Evolutionary conservation across 257 asterid genomes (phyloP), one percentile per base, ranked within the genome.

Genomic region (Ligustrum vulgare): DNA sequence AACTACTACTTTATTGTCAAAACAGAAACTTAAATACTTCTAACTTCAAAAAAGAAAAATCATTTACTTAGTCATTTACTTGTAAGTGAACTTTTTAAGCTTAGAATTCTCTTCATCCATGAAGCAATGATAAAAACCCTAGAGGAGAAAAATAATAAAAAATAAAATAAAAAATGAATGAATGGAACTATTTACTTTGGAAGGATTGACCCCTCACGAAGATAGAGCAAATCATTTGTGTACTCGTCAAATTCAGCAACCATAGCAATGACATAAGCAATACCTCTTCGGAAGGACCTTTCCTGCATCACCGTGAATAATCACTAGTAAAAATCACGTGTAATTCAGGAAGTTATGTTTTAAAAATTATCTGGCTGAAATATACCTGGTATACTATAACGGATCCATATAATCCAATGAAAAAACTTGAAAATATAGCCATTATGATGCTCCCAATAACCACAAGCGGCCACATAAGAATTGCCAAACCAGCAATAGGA

Each of bases 181-280:
- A 49, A 41, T 0, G 13, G 11, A 35, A 69, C 25, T 67, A 56
- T 54, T 84, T 94, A 94, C 98, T 89, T 94, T 72, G 98, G 98
- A 76, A 94, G 91, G 28, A 94, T 80, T 35, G 98, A 88, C 67
- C 98, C 97, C 80, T 91, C 96, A 5, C 97, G 91, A 67, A 94
- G 98, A 74, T 94, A 94, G 75, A 94, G 97, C 97, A 91, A 92
- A 80, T 94, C 98, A 18, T 94, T 94, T 31, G 98, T 94, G 67
- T 94, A 94, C 90, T 94, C 98, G 34, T 94, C 98, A 58, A 94
- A 94, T 76, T 92, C 98, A 0, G 97, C 98, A 68, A 91, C 94
- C 98, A 94, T 94, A 23, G 98, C 97, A 56, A 94, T 77, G 75
- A 89, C 90, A 64, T 83, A 94, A 20, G 97, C 96, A 45, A 86